Evolutionary conservation across 805 yeast species (phyloP), one percentile per base, ranked within the genome.

Genomic region (Torulaspora indica): DNA sequence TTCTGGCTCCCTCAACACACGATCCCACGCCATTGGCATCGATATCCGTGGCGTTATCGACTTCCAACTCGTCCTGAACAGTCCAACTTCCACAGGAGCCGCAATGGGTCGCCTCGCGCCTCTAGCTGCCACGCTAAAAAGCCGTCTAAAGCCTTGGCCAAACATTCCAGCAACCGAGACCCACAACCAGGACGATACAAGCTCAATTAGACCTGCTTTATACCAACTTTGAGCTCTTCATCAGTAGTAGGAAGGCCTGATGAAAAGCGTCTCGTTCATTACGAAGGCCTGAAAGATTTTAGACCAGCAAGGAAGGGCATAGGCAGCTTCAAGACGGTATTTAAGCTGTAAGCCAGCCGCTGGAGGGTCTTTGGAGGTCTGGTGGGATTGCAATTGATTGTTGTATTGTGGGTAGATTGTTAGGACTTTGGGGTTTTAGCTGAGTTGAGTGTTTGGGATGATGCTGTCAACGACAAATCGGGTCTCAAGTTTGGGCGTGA

Each of bases 71-170:
- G 27, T 35, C 24, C 30, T 22, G 14, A 38, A 29, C 22, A 43
- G 12, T 18, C 38, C 39, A 4, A 22, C n/a, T 10, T 22, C 34
- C 13, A 35, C 23, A 17, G 42, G 39, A 10, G 34, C 35, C 2
- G 18, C 33, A 15, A n/a, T 14, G 12, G 27, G 13, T 22, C 47
- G 31, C 27, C 35, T 13, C 4, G 29, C 33, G 7, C 40, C 32
- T 30, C 43, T 34, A 10, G 32, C 12, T 3, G 47, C 15, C 15
- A 28, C 40, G 4, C 43, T 43, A 30, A 43, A 43, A 30, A 46
- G 23, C 41, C 28, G 38, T 27, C 45, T 44, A 15, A 47, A 27
- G 35, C 48, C 38, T 38, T 45, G 42, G 22, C 35, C 40, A 25
- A 47, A 38, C 51, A 47, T 47, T 27, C 31, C 35, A 38, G 18